phyloP scores from a whole-genome alignment of 1,284 basidiomycete species.

The Ustilago xerochloae region DNA sequence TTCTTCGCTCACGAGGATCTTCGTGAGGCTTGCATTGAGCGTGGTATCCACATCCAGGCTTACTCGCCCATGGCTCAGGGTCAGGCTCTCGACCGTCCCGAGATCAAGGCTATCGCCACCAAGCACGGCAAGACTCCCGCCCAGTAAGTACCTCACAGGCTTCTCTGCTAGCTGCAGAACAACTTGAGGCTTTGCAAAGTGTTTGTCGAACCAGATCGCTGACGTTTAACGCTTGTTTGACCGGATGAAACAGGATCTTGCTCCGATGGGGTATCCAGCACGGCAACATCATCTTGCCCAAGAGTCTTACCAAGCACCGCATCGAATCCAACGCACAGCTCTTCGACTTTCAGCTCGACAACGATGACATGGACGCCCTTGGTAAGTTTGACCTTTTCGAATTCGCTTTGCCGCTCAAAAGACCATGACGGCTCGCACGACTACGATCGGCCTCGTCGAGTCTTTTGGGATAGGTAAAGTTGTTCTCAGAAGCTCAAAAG shows the following conservation, averaged over 20 bases:
- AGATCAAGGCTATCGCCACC: constrained; percentile 64
- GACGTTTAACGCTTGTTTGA: too few relatives aligned
- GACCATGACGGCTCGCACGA: too few relatives aligned
- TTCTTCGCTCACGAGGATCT: constrained; percentile 67
- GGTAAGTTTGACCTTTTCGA: neutral
- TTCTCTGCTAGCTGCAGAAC: too few relatives aligned
- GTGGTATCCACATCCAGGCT: constrained; percentile 65
- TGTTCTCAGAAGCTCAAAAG: too few relatives aligned
- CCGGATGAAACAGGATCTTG: constrained; percentile 24
- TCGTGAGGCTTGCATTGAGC: constrained; percentile 60
- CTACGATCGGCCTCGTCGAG: too few relatives aligned
- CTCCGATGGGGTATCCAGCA: constrained; percentile 60
- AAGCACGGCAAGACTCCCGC: constrained; percentile 68
- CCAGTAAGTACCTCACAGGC: constrained; percentile 19
- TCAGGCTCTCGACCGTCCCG: constrained; percentile 62
- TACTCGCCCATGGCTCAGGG: constrained; percentile 68
- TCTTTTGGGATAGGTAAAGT: too few relatives aligned
- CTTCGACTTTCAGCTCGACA: constrained; percentile 65
- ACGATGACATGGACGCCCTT: constrained; percentile 62
- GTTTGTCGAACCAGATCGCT: neutral
- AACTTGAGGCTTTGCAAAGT: too few relatives aligned
- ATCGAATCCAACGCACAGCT: constrained; percentile 64
- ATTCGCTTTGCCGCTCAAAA: neutral
- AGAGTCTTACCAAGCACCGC: constrained; percentile 63
- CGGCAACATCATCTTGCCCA: constrained; percentile 66